Evolutionary conservation across 2,329 filamentous ascomycete species (phyloP).

Genomic region (Aspergillus jensenii): DNA sequence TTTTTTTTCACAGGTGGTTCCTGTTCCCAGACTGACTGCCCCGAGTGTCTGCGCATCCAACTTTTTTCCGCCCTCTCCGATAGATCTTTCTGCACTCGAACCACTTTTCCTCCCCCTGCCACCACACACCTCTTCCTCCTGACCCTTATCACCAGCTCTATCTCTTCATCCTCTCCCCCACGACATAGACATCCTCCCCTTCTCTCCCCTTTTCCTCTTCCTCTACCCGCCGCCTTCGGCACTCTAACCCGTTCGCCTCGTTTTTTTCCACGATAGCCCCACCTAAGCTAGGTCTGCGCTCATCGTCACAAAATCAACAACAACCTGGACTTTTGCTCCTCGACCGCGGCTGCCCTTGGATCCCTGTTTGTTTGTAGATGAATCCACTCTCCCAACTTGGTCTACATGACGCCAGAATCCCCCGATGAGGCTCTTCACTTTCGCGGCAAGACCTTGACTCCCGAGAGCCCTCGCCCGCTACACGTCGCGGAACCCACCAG

Average conservation of each 20-base stretch:
- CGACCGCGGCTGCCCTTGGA: constrained; percentile 10
- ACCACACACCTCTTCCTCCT: constrained; percentile 3
- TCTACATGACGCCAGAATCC: constrained; percentile 56
- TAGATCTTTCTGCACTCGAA: constrained; percentile 2
- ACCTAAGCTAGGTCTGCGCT: constrained; percentile 33
- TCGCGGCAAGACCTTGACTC: constrained; percentile 65
- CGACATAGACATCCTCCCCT: neutral
- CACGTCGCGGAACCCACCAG: constrained; percentile 67
- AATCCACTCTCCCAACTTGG: constrained; percentile 37
- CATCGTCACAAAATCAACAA: constrained; percentile 33
- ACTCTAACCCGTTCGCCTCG: constrained; percentile 23
- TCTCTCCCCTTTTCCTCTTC: neutral
- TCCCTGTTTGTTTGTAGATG: constrained; percentile 36
- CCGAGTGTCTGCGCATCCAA: neutral
- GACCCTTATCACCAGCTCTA: constrained; percentile 6
- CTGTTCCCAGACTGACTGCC: neutral
- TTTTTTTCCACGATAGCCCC: constrained; percentile 38
- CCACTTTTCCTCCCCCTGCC: neutral
- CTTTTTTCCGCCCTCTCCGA: constrained; percentile 1
- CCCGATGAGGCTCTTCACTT: constrained; percentile 55
- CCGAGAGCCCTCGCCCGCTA: constrained; percentile 69
- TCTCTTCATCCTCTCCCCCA: constrained; percentile 1
- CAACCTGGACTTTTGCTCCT: constrained; percentile 21
- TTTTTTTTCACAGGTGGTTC: neutral
- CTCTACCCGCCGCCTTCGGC: constrained; percentile 14